Evolutionary conservation across 495 filamentous ascomycete species (phyloP).

Genomic region (Tuber melanosporum): DNA sequence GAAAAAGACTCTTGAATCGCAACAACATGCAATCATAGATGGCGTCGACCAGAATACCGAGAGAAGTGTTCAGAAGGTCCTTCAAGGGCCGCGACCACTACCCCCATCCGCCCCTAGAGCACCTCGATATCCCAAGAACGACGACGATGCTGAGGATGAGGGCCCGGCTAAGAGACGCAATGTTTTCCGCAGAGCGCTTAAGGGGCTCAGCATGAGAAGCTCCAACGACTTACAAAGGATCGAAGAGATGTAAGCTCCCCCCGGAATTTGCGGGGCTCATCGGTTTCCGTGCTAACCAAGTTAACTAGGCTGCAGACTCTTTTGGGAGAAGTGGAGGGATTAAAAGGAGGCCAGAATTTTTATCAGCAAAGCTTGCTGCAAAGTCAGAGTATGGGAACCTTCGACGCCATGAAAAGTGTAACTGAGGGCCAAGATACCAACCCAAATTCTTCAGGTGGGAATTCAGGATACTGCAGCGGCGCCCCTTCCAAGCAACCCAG

Average conservation of each 20-base stretch:
- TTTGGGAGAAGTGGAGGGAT: conserved; percentile 78
- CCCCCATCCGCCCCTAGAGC: conserved; percentile 58
- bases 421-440: conserved; percentile 32
- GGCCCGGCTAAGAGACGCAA: conserved; percentile 78
- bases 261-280: background rate
- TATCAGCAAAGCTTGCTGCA: conserved; percentile 42
- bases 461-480: conserved; percentile 38
- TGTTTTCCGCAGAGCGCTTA: conserved; percentile 83
- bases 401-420: conserved; percentile 38
- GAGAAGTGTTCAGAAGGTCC: conserved; percentile 66
- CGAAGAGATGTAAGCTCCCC: conserved; percentile 64
- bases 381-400: conserved; percentile 38
- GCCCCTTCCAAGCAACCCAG: conserved; percentile 39
- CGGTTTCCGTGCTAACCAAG: conserved; percentile 19
- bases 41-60: conserved; percentile 81
- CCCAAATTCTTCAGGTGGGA: conserved; percentile 38
- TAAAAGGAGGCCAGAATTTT: conserved; percentile 58
- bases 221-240: conserved; percentile 83
- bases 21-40: conserved; percentile 75
- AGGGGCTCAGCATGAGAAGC: conserved; percentile 78
- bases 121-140: conserved; percentile 51
- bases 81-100: conserved; percentile 81
- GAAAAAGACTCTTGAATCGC: conserved; percentile 82
- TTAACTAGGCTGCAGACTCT: conserved; percentile 63
- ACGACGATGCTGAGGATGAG: conserved; percentile 58